Conservation (phyloP, 2,329 filamentous ascomycete genomes). For the Pseudogymnoascus sp. region DNA sequence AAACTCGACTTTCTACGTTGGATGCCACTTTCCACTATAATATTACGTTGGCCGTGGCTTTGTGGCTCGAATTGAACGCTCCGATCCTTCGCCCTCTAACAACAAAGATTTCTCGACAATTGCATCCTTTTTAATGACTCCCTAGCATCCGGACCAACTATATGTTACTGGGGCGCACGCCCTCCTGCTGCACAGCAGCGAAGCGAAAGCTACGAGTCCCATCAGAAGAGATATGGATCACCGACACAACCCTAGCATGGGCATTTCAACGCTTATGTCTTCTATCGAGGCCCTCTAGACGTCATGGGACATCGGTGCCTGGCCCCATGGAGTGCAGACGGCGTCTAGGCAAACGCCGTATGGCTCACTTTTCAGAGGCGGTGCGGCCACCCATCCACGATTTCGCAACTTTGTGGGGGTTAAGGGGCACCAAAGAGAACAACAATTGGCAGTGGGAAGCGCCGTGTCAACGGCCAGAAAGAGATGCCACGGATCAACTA, state of each 20-base stretch:
- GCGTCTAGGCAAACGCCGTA: conserved; percentile 26
- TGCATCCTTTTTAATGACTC: background rate
- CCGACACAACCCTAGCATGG: conserved; percentile 44
- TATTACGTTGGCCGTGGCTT: background rate
- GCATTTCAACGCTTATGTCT: conserved; percentile 40
- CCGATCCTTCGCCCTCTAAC: background rate
- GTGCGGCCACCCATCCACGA: conserved; percentile 13
- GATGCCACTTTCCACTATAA: background rate
- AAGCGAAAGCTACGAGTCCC: conserved; percentile 32
- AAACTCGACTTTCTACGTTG: background rate
- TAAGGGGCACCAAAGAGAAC: conserved; percentile 19
- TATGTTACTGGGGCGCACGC: background rate
- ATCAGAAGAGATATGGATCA: conserved; percentile 47
- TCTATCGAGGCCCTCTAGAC: conserved; percentile 23
- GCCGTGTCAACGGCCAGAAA: conserved; percentile 15
- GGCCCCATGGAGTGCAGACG: conserved; percentile 27
- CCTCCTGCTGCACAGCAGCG: conserved; percentile 41
- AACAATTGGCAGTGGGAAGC: conserved; percentile 26
- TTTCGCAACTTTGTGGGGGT: conserved; percentile 16
- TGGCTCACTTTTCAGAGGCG: conserved; percentile 23
- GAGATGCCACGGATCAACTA: conserved; percentile 7
- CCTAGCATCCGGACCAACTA: background rate
- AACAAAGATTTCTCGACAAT: background rate
- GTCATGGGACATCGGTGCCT: conserved; percentile 28
- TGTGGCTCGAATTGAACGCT: background rate